Percentiles rank a stretch among this genome's conserved stretches.
phyloP scores from a whole-genome alignment of 495 filamentous ascomycete genomes.

The Hyaloscypha bicolor region DNA sequence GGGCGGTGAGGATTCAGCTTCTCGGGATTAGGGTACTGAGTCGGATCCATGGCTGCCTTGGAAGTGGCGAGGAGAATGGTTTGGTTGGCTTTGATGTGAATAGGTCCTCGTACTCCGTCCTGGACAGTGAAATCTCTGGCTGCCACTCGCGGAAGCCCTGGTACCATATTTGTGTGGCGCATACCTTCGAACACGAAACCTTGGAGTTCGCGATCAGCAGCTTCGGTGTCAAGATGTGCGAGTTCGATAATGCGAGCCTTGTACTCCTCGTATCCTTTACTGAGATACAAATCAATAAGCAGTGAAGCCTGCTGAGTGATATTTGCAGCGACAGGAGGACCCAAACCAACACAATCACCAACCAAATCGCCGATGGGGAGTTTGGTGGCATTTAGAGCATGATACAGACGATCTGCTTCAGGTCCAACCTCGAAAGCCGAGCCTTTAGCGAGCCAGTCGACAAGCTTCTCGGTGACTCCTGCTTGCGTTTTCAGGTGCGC shows the following conservation, averaged over 20 bases:
- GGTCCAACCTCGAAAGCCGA: constrained; percentile 42
- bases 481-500: constrained; percentile 52
- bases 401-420: constrained; percentile 47
- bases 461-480: constrained; percentile 60
- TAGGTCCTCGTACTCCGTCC: constrained; percentile 54
- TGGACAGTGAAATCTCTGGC: constrained; percentile 47
- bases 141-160: constrained; percentile 59
- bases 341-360: constrained; percentile 49
- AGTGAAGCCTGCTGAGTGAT: constrained; percentile 77
- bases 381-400: constrained; percentile 62
- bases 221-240: constrained; percentile 49
- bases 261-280: constrained; percentile 53
- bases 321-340: constrained; percentile 62
- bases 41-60: constrained; percentile 59
- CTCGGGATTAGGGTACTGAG: constrained; percentile 68
- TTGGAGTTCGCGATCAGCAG: constrained; percentile 51
- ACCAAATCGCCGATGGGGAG: constrained; percentile 58
- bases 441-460: constrained; percentile 40
- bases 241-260: constrained; percentile 63
- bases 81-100: constrained; percentile 46
- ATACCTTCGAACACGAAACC: constrained; percentile 49
- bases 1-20: constrained; percentile 69
- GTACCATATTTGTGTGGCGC: constrained; percentile 48
- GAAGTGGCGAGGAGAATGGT: constrained; percentile 59
- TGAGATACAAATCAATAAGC: constrained; percentile 78